Evolutionary conservation across 2,329 filamentous ascomycete genomes (phyloP).

Genomic region (Nemania sp.): DNA sequence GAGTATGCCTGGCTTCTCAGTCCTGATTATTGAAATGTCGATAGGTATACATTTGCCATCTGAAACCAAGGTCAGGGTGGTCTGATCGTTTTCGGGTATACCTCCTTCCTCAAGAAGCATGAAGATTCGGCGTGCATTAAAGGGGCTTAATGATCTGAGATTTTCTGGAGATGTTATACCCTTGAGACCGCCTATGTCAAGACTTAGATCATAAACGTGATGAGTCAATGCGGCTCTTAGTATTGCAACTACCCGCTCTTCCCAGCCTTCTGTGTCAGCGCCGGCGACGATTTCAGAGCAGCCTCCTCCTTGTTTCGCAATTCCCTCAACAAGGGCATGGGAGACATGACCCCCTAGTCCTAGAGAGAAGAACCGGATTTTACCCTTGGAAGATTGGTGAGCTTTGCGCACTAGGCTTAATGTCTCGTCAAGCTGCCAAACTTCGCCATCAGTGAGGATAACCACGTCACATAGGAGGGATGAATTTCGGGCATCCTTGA

Average conservation of each 20-base stretch:
- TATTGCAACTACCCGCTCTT: constrained; percentile 25
- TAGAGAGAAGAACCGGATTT: constrained; percentile 60
- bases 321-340: constrained; percentile 61
- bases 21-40: not conserved
- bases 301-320: constrained; percentile 62
- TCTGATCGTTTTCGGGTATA: not conserved
- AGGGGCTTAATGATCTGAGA: constrained; percentile 15
- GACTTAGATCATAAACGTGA: constrained; percentile 6
- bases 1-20: not conserved
- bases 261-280: constrained; percentile 20
- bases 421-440: constrained; percentile 53
- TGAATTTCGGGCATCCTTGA: constrained; percentile 48
- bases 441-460: constrained; percentile 60
- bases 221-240: constrained; percentile 24
- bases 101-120: constrained; percentile 15
- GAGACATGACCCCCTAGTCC: constrained; percentile 61
- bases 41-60: not conserved
- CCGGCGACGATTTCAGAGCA: constrained; percentile 46
- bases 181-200: constrained; percentile 10
- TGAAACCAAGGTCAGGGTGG: not conserved
- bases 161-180: constrained; percentile 17
- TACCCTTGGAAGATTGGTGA: constrained; percentile 45
- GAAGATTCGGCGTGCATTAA: constrained; percentile 21
- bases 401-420: constrained; percentile 54
- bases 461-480: constrained; percentile 54